Conservation (phyloP, 257 asterid species). For the Solanum raphanifolium region DNA sequence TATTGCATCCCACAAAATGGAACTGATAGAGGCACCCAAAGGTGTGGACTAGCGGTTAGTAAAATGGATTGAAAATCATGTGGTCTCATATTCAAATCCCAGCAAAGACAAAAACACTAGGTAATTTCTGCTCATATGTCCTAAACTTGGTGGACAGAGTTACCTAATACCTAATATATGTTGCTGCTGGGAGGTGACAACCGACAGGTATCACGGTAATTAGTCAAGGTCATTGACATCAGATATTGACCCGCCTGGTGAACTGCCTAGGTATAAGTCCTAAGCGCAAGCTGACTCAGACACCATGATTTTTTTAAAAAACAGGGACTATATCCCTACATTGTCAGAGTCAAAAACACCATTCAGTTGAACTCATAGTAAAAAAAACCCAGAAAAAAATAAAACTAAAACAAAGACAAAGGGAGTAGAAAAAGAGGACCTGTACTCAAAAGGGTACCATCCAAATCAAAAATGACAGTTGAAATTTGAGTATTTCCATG, state of each 20-base stretch:
- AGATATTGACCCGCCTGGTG: no score
- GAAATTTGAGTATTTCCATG: constrained; percentile 6
- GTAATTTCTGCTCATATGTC: background rate
- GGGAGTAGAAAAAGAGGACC: constrained; percentile 20
- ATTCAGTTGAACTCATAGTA: background rate
- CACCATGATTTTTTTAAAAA: background rate
- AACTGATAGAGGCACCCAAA: background rate
- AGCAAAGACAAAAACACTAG: background rate
- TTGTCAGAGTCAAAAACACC: background rate
- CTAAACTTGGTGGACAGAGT: background rate
- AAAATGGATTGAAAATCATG: background rate
- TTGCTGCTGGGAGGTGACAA: background rate
- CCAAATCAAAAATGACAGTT: constrained; percentile 85
- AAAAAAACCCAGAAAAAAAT: background rate
- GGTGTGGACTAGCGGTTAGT: background rate
- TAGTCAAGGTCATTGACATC: background rate
- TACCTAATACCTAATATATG: background rate
- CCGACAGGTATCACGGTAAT: background rate
- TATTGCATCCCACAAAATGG: background rate
- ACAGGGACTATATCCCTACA: background rate
- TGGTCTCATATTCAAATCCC: background rate
- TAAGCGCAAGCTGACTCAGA: background rate
- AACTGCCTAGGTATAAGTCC: no score
- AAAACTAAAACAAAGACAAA: background rate
- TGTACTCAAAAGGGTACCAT: constrained; percentile 77